phyloP scores from a whole-genome alignment of 2,329 filamentous ascomycete genomes.

The Teratosphaeria nubilosa region DNA sequence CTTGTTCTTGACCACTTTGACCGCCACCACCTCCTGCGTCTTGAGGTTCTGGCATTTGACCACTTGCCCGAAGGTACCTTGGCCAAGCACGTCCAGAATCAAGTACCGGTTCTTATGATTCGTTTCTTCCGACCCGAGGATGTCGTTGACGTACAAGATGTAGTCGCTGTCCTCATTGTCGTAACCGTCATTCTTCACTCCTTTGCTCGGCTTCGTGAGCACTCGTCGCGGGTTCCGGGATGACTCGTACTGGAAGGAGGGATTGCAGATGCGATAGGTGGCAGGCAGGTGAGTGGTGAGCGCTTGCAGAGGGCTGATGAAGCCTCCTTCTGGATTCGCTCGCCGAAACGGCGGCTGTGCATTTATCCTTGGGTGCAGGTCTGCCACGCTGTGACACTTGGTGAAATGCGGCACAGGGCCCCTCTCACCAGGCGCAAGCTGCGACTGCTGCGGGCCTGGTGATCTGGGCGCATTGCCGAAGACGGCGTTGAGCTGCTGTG shows the following conservation, averaged over 20 bases:
- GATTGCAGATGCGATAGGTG: constrained; percentile 97
- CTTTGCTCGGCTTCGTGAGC: constrained; percentile 96
- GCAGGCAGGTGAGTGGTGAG: constrained; percentile 85
- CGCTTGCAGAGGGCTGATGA: constrained; percentile 95
- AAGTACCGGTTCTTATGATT: constrained; percentile 98
- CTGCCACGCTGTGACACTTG: constrained; percentile 60
- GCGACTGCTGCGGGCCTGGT: constrained; percentile 33
- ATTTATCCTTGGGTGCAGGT: constrained; percentile 76
- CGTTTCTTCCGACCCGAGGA: constrained; percentile 91
- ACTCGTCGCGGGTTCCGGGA: constrained; percentile 92
- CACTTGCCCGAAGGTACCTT: constrained; percentile 96
- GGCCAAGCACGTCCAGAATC: constrained; percentile 90
- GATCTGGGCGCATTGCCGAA: constrained; percentile 41
- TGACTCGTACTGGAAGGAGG: constrained; percentile 96
- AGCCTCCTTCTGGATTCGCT: constrained; percentile 92
- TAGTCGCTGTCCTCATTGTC: constrained; percentile 99
- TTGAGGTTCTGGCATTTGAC: constrained; percentile 98
- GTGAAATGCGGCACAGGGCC: constrained; percentile 77
- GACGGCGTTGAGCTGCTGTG: constrained; percentile 60
- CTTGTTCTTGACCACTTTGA: constrained; percentile 98
- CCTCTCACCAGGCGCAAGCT: constrained; percentile 38
- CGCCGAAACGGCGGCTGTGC: constrained; percentile 80
- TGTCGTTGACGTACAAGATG: constrained; percentile 98
- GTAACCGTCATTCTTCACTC: constrained; percentile 95
- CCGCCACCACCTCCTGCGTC: constrained; percentile 94